Base-by-base conservation (phyloP, 202 grass and related monocot species). In the Panicum hallii region DNA sequence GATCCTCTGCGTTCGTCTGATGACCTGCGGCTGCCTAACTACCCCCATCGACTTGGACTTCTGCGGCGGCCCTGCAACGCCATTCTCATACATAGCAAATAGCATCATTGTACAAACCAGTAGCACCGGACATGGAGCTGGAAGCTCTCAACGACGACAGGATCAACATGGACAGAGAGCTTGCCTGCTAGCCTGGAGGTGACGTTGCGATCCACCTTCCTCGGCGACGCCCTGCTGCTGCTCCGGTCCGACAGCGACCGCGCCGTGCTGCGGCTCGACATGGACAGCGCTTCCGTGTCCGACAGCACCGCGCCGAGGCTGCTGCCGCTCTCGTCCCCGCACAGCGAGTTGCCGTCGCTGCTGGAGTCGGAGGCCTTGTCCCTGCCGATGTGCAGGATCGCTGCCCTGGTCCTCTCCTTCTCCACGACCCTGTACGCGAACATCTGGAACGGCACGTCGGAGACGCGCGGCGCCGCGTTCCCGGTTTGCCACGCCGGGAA, bases 391-490 rank as follows among this genome's bases (percentile, higher is more conserved):
- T 89, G 82, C 77, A 85, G 70, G 26, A 79, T 71, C 8, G 75
- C 67, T 19, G 75, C 72, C 32, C 62, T 74, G 36, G 34, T 48
- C 80, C 10, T 98, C 58, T 93, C 89, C 86, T 84, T 92, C 80
- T 95, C 93, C 77, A 92, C 36, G 15, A 98, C 93, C 87, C 87
- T 87, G 86, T 94, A 98, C 75, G 89, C 91, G 70, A 89, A 98
- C 95, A 98, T 98, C 89, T 94, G 87, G 85, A 95, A 95, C 55
- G 95, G 91, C 74, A 98, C 77, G 75, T 95, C 89, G 3, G 85
- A 23, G 23, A 91, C 91, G 17, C 68, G 56, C 10, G 62, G 53
- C 50, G 47, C 28, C 42, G 63, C 72, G 53, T 36, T 78, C 10
- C 42, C 48, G 48, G 47, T 30, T 62, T 83, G 80, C 81, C 89